Conservation (phyloP, 2,329 filamentous ascomycete species). For the Venturia carpophila region DNA sequence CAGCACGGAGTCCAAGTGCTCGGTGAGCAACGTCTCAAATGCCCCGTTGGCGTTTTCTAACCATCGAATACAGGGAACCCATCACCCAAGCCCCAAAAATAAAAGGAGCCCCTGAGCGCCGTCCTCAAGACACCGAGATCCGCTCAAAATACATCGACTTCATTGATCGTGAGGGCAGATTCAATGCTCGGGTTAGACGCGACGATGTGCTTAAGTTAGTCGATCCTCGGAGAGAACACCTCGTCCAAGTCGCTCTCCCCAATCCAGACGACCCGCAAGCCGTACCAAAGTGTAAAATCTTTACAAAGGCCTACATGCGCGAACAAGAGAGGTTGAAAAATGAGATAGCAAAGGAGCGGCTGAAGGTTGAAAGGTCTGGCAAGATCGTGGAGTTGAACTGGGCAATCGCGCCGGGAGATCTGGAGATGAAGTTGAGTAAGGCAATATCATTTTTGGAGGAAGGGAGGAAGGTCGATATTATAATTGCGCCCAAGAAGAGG, state of each 20-base stretch:
- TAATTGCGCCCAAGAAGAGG: conserved; percentile 10
- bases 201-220: conserved; percentile 13
- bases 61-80: background rate
- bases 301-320: background rate
- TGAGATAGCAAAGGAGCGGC: background rate
- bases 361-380: background rate
- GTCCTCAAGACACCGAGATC: conserved; percentile 14
- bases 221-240: conserved; percentile 11
- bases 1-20: background rate
- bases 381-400: conserved; percentile 16
- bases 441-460: conserved; percentile 14
- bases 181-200: background rate
- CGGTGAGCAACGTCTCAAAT: background rate
- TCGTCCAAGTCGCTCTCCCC: conserved; percentile 7
- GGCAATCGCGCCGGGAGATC: conserved; percentile 15
- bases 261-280: conserved; percentile 4
- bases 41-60: background rate
- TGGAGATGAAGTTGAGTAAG: conserved; percentile 16
- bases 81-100: background rate
- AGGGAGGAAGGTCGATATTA: conserved; percentile 17
- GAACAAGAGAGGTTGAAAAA: background rate
- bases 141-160: conserved; percentile 5
- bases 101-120: background rate
- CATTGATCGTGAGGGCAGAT: conserved; percentile 10
- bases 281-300: conserved; percentile 9